Evolutionary conservation across 169 alveolate species (phyloP).

Genomic region (Plasmodium billcollinsi): DNA sequence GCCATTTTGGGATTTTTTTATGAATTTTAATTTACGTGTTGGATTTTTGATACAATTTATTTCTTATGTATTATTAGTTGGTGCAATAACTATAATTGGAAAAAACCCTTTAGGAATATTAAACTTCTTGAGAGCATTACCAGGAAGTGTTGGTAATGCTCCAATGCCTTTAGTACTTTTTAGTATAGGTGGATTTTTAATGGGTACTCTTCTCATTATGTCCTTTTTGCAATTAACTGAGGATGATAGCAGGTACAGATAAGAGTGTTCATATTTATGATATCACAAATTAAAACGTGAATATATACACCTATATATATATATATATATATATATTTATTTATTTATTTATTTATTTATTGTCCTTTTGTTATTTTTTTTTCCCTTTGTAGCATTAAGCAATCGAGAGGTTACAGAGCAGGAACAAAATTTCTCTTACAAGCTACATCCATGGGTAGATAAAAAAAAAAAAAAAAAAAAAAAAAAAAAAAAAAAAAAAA

Average conservation of each 20-base stretch:
- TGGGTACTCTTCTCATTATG: constrained; percentile 88
- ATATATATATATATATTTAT: not conserved
- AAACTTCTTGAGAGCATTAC: constrained; percentile 88
- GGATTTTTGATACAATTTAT: constrained; percentile 88
- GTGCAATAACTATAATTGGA: constrained; percentile 86
- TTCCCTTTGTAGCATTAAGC: constrained; percentile 85
- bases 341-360: not conserved
- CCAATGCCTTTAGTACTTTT: constrained; percentile 88
- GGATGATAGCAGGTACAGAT: constrained; percentile 87
- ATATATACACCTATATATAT: not conserved
- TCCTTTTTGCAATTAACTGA: constrained; percentile 90
- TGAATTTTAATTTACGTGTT: constrained; percentile 90
- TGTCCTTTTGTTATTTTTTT: not conserved
- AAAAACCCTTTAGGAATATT: constrained; percentile 88
- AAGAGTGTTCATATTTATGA: not conserved
- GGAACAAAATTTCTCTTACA: constrained; percentile 90
- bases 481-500: no score
- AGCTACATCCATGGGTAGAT: constrained; percentile 89
- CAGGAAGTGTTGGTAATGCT: constrained; percentile 88
- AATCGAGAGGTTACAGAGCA: constrained; percentile 91
- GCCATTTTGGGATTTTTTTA: constrained; percentile 91
- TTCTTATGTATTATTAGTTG: constrained; percentile 81
- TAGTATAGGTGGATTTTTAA: constrained; percentile 87
- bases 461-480: no score
- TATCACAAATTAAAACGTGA: not conserved